phyloP scores from a whole-genome alignment of 2,329 filamentous ascomycete species.

The Hymenoscyphus scutula region DNA sequence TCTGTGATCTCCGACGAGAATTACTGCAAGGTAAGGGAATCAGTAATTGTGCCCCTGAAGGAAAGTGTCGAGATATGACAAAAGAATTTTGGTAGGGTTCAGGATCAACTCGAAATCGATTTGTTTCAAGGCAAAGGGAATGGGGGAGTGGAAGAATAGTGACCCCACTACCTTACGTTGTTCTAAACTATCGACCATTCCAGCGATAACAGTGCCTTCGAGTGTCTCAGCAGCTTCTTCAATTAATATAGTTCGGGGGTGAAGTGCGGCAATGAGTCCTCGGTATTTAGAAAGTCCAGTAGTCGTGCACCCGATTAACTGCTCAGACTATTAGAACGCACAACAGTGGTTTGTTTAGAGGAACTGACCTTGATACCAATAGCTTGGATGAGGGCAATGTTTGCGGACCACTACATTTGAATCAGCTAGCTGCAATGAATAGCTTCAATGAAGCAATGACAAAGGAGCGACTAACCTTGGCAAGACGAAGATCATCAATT shows the following conservation, averaged over 20 bases:
- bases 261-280: constrained; percentile 55
- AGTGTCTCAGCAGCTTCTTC: constrained; percentile 66
- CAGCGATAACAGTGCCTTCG: constrained; percentile 54
- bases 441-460: background rate
- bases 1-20: constrained; percentile 68
- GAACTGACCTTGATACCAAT: constrained; percentile 39
- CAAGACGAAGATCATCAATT: constrained; percentile 22
- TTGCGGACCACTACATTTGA: constrained; percentile 23
- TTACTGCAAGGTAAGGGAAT: constrained; percentile 38
- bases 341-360: too few species aligned
- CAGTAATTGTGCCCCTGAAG: too few species aligned
- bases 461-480: constrained; percentile 28
- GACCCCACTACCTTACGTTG: constrained; percentile 38
- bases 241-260: constrained; percentile 61
- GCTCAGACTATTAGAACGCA: too few species aligned
- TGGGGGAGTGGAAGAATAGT: too few species aligned
- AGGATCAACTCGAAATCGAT: too few species aligned
- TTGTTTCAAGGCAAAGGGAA: too few species aligned
- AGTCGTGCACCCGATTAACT: constrained; percentile 49
- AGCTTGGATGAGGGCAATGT: constrained; percentile 57
- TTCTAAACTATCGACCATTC: constrained; percentile 59
- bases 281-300: constrained; percentile 70
- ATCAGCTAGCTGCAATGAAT: constrained; percentile 9
- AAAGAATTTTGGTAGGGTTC: too few species aligned
- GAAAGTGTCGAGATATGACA: too few species aligned